phyloP scores from a whole-genome alignment of 1,284 basidiomycete genomes.

The Cutaneotrichosporon sp. region DNA sequence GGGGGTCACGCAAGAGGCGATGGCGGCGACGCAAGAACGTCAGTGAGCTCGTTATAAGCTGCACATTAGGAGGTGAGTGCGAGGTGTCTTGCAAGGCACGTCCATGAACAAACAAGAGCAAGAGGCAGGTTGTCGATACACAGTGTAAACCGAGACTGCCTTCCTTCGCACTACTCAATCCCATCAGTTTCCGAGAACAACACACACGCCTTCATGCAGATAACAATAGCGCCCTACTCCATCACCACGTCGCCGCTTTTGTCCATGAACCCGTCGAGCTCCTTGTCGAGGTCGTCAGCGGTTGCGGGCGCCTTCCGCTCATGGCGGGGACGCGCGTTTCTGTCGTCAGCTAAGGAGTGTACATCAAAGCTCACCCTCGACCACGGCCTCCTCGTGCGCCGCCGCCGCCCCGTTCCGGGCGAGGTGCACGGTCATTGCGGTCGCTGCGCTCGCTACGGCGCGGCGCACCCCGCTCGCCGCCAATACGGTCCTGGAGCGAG shows the following conservation, averaged over 20 bases:
- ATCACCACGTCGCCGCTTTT: constrained; percentile 17
- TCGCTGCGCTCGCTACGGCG: not conserved
- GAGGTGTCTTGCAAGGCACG: not conserved
- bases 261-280: constrained; percentile 88
- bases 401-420: constrained; percentile 1
- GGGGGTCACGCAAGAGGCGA: too few species aligned
- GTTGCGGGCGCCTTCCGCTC: constrained; percentile 53
- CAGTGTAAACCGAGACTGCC: not conserved
- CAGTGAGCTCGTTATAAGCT: too few species aligned
- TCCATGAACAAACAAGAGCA: too few species aligned
- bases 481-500: constrained; percentile 11
- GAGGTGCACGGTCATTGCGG: not conserved
- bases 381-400: constrained; percentile 11
- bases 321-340: constrained; percentile 48
- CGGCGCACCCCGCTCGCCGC: not conserved
- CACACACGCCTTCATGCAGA: too few species aligned
- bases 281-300: constrained; percentile 78
- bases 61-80: too few species aligned
- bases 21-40: not conserved
- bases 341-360: not conserved
- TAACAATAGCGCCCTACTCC: constrained; percentile 1
- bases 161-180: too few species aligned
- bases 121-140: too few species aligned
- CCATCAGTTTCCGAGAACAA: too few species aligned
- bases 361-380: constrained; percentile 22